Base-by-base conservation (phyloP, 2,329 filamentous ascomycete species). In the Xylaria hypoxylon region DNA sequence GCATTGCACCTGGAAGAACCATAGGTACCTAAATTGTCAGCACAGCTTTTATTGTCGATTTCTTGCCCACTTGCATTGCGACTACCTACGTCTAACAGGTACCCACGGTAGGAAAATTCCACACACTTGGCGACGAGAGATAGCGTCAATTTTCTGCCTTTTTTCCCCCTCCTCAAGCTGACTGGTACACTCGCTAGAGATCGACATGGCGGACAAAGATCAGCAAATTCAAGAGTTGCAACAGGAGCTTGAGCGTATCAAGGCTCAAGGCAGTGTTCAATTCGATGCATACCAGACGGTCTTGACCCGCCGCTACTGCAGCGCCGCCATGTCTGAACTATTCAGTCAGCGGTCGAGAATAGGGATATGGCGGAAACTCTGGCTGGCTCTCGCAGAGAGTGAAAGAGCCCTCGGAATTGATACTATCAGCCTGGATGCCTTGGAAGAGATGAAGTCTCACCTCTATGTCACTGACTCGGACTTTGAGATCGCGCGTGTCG, bases 301-400 rank as follows among this genome's bases (percentile, higher is more conserved):
- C 38, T 82, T 94, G 72, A 89, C 87, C 71, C 85, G 85, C 72
- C 87, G 93, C 73, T 96, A 96, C 83, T 89, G 89, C 80, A 91
- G 86, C 80, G 77, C 79, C 69, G 91, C 92, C 80, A 94, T 96
- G 91, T 86, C 90, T 74, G 85, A 86, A 70, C 87, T 97, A 68
- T 97, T 97, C 84, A 90, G 89, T 72, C 88, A 90, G 65, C 88
- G 93, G 48, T 90, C 88, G 60, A 86, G 93, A 33, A 89, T 90
- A 78, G 90, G 88, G 47, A 93, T 89, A 62, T 87, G 93, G 44
- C 89, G 94, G 70, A 86, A 92, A 77, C 87, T 97, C 19, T 97
- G 94, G 94, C 83, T 95, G 50, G 89, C 86, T 80, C 90, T 97
- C 11, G 94, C 94, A 26, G 90, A 97, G 83, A 85, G 87, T 10